Percentiles rank a stretch among this genome's conserved stretches.
Conservation (phyloP, 192 early-diverging fungal species). For the Rhizophagus sp. region DNA sequence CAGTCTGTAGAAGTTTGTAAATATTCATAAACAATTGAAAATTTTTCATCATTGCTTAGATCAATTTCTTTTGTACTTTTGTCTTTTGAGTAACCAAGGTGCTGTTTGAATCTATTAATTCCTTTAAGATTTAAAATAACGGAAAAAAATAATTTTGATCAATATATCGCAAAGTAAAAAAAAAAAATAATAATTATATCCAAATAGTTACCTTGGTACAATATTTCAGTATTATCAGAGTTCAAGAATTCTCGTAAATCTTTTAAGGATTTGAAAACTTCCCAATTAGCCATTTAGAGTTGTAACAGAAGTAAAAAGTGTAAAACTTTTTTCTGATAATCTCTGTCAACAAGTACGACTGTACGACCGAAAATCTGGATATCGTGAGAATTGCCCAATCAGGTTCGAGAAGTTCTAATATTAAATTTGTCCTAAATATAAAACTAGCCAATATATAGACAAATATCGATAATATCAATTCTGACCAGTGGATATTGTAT, state of each 20-base stretch:
- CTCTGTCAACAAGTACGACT: too few relatives aligned
- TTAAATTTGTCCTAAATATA: too few relatives aligned
- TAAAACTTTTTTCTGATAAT: background rate
- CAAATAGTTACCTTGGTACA: constrained; percentile 1
- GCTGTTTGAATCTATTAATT: constrained; percentile 16
- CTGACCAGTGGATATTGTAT: too few relatives aligned
- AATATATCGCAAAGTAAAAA: background rate
- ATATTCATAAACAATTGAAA: constrained; percentile 46
- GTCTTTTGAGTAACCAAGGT: background rate
- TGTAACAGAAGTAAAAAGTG: background rate
- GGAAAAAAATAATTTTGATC: background rate
- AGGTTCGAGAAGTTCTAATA: too few relatives aligned
- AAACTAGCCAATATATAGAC: too few relatives aligned
- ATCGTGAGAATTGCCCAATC: too few relatives aligned
- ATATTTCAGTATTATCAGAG: constrained; percentile 13
- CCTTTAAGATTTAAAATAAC: background rate
- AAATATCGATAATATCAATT: too few relatives aligned
- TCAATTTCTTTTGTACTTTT: background rate
- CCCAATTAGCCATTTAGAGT: background rate
- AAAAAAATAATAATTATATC: background rate
- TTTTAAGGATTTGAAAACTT: background rate
- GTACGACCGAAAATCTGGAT: too few relatives aligned
- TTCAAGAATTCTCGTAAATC: constrained; percentile 7
- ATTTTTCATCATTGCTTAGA: background rate
- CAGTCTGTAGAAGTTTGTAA: constrained; percentile 62